Conservation (phyloP, 176 grass and related monocot species). For the Zea luxurians region DNA sequence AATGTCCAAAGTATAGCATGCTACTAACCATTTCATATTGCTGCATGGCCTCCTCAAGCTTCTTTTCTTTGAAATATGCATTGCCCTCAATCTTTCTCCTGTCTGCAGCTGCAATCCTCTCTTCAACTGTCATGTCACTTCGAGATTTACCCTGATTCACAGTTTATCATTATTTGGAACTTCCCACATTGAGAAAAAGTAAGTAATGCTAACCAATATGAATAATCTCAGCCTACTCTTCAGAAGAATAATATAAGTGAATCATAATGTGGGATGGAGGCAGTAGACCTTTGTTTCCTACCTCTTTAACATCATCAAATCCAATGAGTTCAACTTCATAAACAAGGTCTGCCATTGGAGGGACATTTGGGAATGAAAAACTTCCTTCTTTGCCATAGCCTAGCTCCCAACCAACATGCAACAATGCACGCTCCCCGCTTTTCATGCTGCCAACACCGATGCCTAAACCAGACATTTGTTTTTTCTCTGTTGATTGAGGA, state of each 20-base stretch:
- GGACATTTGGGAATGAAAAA: constrained; percentile 99
- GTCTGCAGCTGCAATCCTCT: constrained; percentile 91
- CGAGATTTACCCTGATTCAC: constrained; percentile 80
- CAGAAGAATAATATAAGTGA: background rate
- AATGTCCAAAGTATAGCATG: background rate
- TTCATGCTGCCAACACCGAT: constrained; percentile 87
- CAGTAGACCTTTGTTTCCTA: constrained; percentile 30
- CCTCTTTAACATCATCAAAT: constrained; percentile 91
- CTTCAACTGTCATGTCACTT: constrained; percentile 95
- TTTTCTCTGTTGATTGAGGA: constrained; percentile 58
- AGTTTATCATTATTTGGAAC: constrained; percentile 27
- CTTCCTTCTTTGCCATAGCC: constrained; percentile 90
- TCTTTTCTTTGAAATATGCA: constrained; percentile 77
- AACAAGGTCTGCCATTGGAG: constrained; percentile 81
- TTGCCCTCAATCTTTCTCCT: constrained; percentile 90
- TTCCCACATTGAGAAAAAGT: constrained; percentile 22
- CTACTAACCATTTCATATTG: constrained; percentile 89
- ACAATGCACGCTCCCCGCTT: constrained; percentile 60
- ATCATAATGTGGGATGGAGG: background rate
- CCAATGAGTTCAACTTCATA: constrained; percentile 97
- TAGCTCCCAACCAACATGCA: constrained; percentile 92
- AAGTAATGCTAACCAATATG: constrained; percentile 23
- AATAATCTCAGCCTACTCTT: constrained; percentile 4
- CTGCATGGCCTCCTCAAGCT: constrained; percentile 85
- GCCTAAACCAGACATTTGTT: constrained; percentile 67